Evolutionary conservation across 2,329 filamentous ascomycete species (phyloP).

Genomic region (Sporothrix curviconia): DNA sequence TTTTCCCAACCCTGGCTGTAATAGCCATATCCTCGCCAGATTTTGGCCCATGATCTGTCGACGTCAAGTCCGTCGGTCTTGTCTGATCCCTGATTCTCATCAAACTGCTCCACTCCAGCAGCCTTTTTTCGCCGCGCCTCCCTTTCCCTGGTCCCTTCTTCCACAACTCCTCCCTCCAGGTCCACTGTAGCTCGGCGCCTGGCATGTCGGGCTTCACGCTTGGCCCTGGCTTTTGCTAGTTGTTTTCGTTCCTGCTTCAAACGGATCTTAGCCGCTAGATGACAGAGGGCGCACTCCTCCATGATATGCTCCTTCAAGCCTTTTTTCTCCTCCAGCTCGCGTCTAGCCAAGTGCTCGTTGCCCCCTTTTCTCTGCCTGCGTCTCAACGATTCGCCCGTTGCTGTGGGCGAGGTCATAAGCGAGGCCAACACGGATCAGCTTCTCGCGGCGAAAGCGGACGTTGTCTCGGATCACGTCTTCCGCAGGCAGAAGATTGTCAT

Average conservation of each 20-base stretch:
- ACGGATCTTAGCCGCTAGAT: conserved; percentile 35
- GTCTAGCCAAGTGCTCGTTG: conserved; percentile 40
- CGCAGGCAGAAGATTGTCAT: conserved; percentile 37
- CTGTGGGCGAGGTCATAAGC: conserved; percentile 55
- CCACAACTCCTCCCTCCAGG: conserved; percentile 27
- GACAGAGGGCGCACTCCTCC: conserved; percentile 33
- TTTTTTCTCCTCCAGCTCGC: no score
- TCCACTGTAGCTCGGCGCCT: conserved; percentile 11
- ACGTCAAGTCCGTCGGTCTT: no score
- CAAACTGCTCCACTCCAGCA: no score
- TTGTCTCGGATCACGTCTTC: conserved; percentile 52
- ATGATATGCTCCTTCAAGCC: conserved; percentile 38
- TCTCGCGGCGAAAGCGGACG: conserved; percentile 46
- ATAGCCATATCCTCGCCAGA: not conserved
- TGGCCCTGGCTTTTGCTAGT: conserved; percentile 24
- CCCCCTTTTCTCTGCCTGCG: conserved; percentile 43
- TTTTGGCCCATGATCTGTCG: not conserved
- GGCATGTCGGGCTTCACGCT: not conserved
- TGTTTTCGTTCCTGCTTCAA: conserved; percentile 22
- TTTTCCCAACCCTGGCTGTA: not conserved
- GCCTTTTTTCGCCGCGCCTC: no score
- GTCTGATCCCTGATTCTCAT: no score
- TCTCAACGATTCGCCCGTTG: conserved; percentile 47
- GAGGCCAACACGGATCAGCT: conserved; percentile 50
- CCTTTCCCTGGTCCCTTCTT: conserved; percentile 25